A percentile compares a stretch with the other conserved stretches of the same genome.
phyloP scores from a whole-genome alignment of 257 asterid species.

The Solanum pennellii region DNA sequence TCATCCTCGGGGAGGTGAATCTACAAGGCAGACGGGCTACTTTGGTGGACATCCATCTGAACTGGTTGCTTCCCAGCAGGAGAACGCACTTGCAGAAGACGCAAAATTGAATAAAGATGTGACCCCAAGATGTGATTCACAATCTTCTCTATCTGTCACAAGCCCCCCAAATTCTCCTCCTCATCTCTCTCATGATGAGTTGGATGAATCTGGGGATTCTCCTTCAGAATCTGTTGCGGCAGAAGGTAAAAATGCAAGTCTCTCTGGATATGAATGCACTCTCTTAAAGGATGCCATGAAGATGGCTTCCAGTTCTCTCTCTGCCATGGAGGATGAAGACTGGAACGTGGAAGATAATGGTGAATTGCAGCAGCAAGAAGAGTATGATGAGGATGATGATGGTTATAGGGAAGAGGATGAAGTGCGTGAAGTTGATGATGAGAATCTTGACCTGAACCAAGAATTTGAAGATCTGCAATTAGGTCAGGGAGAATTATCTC shows the following conservation, averaged over 20 bases:
- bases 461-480: slow-evolving; percentile 52
- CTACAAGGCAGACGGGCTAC: slow-evolving; percentile 31
- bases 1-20: slow-evolving; percentile 31
- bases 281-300: slow-evolving; percentile 15
- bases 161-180: slow-evolving; percentile 96
- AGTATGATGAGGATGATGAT: slow-evolving; percentile 88
- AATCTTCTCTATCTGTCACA: slow-evolving; percentile 89
- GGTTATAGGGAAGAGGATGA: slow-evolving; percentile 89
- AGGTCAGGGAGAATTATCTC: slow-evolving; percentile 43
- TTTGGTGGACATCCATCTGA: slow-evolving; percentile 42
- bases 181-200: slow-evolving; percentile 87
- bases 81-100: slow-evolving; percentile 28
- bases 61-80: slow-evolving; percentile 28
- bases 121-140: slow-evolving; percentile 71
- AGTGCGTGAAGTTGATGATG: slow-evolving; percentile 61
- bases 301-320: slow-evolving; percentile 34
- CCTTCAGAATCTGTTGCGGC: slow-evolving; percentile 32
- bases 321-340: slow-evolving; percentile 73
- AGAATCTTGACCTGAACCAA: slow-evolving; percentile 45
- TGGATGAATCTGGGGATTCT: slow-evolving; percentile 80
- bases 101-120: slow-evolving; percentile 24
- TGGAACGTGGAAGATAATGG: slow-evolving; percentile 67
- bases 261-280: slow-evolving; percentile 25
- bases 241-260: slow-evolving; percentile 28
- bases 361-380: slow-evolving; percentile 69